phyloP scores from a whole-genome alignment of 352 stramenopile genomes.

The Pythium coloratum region DNA sequence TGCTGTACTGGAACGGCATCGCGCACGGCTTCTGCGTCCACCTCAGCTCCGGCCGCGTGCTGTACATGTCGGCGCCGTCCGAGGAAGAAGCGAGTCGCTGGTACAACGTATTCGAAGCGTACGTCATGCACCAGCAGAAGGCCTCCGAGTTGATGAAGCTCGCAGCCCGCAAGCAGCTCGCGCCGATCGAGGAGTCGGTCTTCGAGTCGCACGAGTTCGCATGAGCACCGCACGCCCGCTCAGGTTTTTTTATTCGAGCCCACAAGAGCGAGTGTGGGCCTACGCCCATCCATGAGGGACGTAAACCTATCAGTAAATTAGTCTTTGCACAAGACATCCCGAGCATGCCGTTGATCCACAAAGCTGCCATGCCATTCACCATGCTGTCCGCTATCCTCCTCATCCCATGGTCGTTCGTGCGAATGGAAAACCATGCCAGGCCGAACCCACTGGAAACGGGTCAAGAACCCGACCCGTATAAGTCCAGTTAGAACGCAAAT shows the following conservation, averaged over 20 bases:
- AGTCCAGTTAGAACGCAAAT: not conserved
- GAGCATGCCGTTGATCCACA: too few relatives aligned
- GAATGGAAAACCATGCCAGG: not conserved
- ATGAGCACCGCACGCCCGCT: not conserved
- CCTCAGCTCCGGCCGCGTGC: constrained; percentile 46
- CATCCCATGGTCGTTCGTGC: not conserved
- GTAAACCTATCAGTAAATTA: constrained; percentile 1
- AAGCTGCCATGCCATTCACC: not conserved
- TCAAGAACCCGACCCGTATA: not conserved
- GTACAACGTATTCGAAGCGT: constrained; percentile 56
- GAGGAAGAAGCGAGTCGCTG: constrained; percentile 53
- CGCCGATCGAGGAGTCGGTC: constrained; percentile 52
- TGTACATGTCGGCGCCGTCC: constrained; percentile 50
- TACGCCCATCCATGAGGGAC: not conserved
- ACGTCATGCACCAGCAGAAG: constrained; percentile 43
- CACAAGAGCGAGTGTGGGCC: not conserved
- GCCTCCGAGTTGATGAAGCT: constrained; percentile 50
- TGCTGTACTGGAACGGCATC: constrained; percentile 61
- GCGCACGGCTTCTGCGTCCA: constrained; percentile 59
- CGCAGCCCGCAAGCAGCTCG: constrained; percentile 42
- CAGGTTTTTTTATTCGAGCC: not conserved
- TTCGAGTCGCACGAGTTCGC: constrained; percentile 17
- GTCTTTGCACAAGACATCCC: not conserved
- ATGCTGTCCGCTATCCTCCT: not conserved
- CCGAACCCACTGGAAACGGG: not conserved